Base-by-base conservation (phyloP, 805 yeast species). In the Candida succiphila region DNA sequence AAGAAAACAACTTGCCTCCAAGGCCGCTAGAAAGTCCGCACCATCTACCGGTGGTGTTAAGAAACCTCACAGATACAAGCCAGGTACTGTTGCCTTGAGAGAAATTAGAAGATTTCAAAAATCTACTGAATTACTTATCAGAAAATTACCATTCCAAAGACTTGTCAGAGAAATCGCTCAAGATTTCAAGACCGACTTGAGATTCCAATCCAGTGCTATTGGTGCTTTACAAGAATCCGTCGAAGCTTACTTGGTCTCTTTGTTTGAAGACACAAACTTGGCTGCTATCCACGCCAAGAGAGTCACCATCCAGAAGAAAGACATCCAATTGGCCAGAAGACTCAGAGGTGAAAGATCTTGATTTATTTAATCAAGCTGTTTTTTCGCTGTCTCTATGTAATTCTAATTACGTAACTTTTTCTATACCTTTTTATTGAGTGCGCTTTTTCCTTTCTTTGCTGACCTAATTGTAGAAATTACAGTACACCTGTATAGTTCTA, bases 211-310 rank as follows among this genome's bases (percentile, higher is more conserved):
- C 37, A 83, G 94, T 46, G 98, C 98, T 46, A 82, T 89, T 48
- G 88, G 95, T 67, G 98, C 98, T 49, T 72, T 89, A 53, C 98
- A 89, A 66, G 98, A 92, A 69, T 88, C 97, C 43, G 95, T 89
- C 43, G 98, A 89, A 73, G 96, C 96, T 56, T 92, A 87, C 75
- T 72, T 92, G 53, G 96, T 89, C 35, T 85, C 95, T 40, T 67
- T 89, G 56, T 92, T 89, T 51, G 97, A 89, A 72, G 97, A 92
- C 65, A 92, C 97, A 47, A 89, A 88, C 73, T 75, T 89, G 72
- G 92, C 96, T 70, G 96, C 97, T 46, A 85, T 87, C 49, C 98
- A 89, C 67, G 98, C 97, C 55, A 89, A 92, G 78, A 82, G 98
- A 70, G 97, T 89, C 51, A 89, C 98, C 46, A 86, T 89, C 57